A percentile compares a stretch with the other conserved stretches of the same genome.
Conservation (phyloP, 495 filamentous ascomycete genomes). For the Podospora pseudoanserina region DNA sequence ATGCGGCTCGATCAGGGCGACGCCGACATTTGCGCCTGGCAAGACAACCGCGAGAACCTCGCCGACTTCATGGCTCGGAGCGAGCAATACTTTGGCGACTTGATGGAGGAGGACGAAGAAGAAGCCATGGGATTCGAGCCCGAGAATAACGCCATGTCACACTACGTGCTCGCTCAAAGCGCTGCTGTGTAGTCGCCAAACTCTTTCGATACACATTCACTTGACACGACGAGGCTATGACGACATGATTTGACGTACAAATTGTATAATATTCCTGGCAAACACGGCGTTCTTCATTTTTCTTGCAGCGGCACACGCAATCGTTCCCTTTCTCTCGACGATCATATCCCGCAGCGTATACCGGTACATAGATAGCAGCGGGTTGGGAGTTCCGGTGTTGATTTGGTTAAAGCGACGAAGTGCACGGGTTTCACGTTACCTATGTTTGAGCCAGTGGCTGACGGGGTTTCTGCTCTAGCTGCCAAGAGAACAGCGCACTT, state of each 20-base stretch:
- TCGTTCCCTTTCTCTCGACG: neutral
- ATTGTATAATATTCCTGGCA: neutral
- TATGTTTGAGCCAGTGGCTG: slow-evolving; percentile 23
- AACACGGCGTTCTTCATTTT: slow-evolving; percentile 1
- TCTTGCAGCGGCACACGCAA: neutral
- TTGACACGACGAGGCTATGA: slow-evolving; percentile 10
- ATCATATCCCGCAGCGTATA: neutral
- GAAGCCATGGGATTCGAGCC: slow-evolving; percentile 14
- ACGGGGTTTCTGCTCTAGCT: slow-evolving; percentile 62
- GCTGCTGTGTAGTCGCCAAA: neutral
- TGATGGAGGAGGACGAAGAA: slow-evolving; percentile 15
- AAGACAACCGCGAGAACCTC: slow-evolving; percentile 14
- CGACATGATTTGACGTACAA: slow-evolving; percentile 1
- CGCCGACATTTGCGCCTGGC: slow-evolving; percentile 14
- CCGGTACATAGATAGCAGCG: neutral
- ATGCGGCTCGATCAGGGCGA: slow-evolving; percentile 12
- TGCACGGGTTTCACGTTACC: slow-evolving; percentile 3
- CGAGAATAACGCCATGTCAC: neutral
- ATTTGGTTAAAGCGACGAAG: slow-evolving; percentile 3
- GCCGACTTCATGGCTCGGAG: slow-evolving; percentile 10
- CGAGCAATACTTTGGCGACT: slow-evolving; percentile 16
- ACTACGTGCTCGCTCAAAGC: neutral
- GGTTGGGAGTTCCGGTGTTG: slow-evolving; percentile 4
- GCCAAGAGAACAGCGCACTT: slow-evolving; percentile 75
- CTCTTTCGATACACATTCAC: neutral